Base-by-base conservation (phyloP, 441 rosid species). In the Bocquillonia castaneifolia region DNA sequence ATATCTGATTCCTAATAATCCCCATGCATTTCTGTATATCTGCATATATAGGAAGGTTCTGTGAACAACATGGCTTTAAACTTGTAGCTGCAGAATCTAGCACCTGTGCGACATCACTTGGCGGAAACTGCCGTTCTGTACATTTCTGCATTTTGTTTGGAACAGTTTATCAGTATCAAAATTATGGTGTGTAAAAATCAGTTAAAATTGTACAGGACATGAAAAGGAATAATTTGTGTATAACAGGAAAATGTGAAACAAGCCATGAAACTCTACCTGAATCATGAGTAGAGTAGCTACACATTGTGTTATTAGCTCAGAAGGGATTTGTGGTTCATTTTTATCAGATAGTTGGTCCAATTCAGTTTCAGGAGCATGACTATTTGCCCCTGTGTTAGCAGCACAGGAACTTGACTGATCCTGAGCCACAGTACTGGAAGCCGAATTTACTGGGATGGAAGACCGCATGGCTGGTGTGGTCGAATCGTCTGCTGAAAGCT, bases 21-120 rank as follows among this genome's bases (percentile, higher is more conserved):
- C 99, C 95, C 97, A 95, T 91, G 73, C 96, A 91, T 78, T 80
- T 89, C 82, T 96, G 93, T 74, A 96, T 93, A 78, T 96, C 99
- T 31, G 86, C 82, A 81, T 88, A 91, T 55, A 95, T 72, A 0
- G 97, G 91, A 70, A 89, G 80, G 82, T 91, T 95, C 82, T 88
- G 90, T 3, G 90, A 72, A 72, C 91, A 86, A 73, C 83, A 71
- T 15, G 99, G 99, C 74, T 87, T 90, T 86, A 96, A 77, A 78
- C 87, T 84, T 54, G 90, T 79, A 63, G 88, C 85, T 0, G 97
- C 97, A 54, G 83, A 79, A 59, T 93, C 98, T 39, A 96, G 85
- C 64, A 91, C 92, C 81, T 83, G 86, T 10, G 96, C 98, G 70
- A 96, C 90, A 34, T 96, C 89, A 2, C 93, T 81, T 2, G 97